Conservation (phyloP, 352 stramenopile genomes). For the Phytophthora parvispora region DNA sequence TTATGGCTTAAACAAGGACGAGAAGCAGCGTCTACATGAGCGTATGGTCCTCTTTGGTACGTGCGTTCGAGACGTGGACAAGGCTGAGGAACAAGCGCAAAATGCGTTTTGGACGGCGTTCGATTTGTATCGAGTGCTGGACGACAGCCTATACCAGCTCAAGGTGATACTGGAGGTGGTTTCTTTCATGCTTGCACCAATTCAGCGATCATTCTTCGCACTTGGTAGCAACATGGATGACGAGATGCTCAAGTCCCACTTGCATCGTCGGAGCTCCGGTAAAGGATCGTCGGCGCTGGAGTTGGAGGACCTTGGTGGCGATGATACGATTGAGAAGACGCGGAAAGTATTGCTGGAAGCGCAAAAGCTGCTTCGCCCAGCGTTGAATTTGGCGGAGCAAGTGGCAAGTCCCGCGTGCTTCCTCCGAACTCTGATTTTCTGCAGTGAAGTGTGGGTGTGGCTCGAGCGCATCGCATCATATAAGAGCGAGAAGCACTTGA, state of each 20-base stretch:
- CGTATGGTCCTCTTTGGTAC: slow-evolving; percentile 64
- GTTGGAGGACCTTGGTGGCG: slow-evolving; percentile 38
- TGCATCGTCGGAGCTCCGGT: slow-evolving; percentile 41
- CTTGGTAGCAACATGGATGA: slow-evolving; percentile 78
- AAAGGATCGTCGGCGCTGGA: slow-evolving; percentile 30
- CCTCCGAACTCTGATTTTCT: slow-evolving; percentile 68
- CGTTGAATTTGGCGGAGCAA: slow-evolving; percentile 74
- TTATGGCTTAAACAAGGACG: slow-evolving; percentile 69
- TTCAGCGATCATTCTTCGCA: slow-evolving; percentile 77
- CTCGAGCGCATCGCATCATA: slow-evolving; percentile 80
- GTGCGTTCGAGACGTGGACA: slow-evolving; percentile 53
- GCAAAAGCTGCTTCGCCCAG: slow-evolving; percentile 74
- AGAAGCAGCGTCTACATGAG: slow-evolving; percentile 63
- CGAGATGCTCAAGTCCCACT: slow-evolving; percentile 59
- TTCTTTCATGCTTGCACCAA: slow-evolving; percentile 68
- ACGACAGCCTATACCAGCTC: slow-evolving; percentile 79
- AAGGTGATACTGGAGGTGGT: slow-evolving; percentile 83
- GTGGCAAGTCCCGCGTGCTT: slow-evolving; percentile 67
- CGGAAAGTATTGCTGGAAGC: slow-evolving; percentile 67
- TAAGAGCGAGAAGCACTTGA: slow-evolving; percentile 82
- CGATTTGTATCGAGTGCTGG: slow-evolving; percentile 75
- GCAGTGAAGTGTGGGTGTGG: slow-evolving; percentile 83
- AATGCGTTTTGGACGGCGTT: slow-evolving; percentile 75
- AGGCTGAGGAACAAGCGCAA: slow-evolving; percentile 59
- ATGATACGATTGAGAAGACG: slow-evolving; percentile 73